These are phyloP conservation scores for Vachellia collinsii DNA, from an alignment of 306 rosid genomes.

Conservation along the genomic window DNA sequence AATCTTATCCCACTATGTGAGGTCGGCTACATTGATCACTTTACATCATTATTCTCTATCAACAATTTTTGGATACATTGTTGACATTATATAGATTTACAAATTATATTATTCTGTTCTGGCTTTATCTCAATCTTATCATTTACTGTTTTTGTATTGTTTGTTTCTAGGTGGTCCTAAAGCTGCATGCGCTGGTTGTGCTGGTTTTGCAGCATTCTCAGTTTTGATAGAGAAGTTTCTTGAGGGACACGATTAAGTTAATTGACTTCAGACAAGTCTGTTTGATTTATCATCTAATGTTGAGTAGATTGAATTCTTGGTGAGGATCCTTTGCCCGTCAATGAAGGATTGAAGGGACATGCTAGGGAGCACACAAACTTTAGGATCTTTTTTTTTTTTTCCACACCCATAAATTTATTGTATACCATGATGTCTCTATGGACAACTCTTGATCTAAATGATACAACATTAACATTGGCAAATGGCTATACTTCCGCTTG, in stretches of 20 bases:
- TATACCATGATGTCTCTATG: constrained; percentile 27
- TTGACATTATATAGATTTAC: neutral
- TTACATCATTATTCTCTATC: too few relatives aligned
- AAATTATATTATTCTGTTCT: constrained; percentile 7
- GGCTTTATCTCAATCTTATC: constrained; percentile 33
- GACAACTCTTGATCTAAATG: constrained; percentile 31
- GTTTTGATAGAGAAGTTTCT: constrained; percentile 82
- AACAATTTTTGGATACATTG: too few relatives aligned
- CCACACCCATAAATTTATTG: constrained; percentile 26
- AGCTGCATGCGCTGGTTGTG: constrained; percentile 93
- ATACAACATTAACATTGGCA: constrained; percentile 13
- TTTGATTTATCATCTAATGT: neutral
- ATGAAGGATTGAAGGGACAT: constrained; percentile 5
- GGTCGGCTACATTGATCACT: too few relatives aligned
- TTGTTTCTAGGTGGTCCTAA: constrained; percentile 81
- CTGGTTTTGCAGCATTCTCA: constrained; percentile 93
- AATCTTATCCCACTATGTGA: too few relatives aligned
- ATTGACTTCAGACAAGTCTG: constrained; percentile 31
- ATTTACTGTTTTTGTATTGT: constrained; percentile 28
- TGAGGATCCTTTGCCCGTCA: neutral
- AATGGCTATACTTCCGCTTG: neutral
- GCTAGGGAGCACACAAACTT: constrained; percentile 1
- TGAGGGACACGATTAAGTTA: constrained; percentile 69
- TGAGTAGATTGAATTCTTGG: neutral
- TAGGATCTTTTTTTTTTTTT: neutral